A percentile compares a stretch with the other conserved stretches of the same genome.
Evolutionary conservation across 768 basidiomycete species (phyloP).

Genomic region (Favolaschia claudopus): DNA sequence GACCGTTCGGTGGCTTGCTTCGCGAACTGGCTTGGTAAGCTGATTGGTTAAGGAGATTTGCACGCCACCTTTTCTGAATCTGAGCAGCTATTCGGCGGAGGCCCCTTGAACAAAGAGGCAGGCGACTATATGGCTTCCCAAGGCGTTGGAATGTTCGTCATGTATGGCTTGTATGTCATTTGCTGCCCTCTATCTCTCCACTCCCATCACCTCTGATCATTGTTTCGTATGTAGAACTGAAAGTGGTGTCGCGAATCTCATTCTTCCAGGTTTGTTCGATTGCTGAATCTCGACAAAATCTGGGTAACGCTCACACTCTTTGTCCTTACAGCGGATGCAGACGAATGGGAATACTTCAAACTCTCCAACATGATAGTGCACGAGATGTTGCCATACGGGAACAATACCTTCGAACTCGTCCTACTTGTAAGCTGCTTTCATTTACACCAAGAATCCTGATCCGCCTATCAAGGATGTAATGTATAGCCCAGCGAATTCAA

Average conservation of each 20-base stretch:
- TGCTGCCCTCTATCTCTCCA: too few species aligned
- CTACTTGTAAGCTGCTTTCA: slow-evolving; percentile 40
- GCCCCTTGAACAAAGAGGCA: slow-evolving; percentile 40
- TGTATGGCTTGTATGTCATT: slow-evolving; percentile 44
- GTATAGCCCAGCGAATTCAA: slow-evolving; percentile 28
- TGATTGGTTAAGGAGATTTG: too few species aligned
- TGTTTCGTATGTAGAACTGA: slow-evolving; percentile 16
- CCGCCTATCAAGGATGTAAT: neutral
- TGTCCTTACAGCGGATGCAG: neutral
- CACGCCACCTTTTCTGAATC: neutral
- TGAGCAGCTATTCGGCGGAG: slow-evolving; percentile 48
- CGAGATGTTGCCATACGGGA: slow-evolving; percentile 41
- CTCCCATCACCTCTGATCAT: neutral
- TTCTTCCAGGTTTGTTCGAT: slow-evolving; percentile 21
- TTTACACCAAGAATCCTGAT: neutral
- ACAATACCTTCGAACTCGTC: slow-evolving; percentile 45
- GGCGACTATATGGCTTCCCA: slow-evolving; percentile 41
- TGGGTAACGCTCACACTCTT: neutral
- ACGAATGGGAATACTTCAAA: slow-evolving; percentile 34
- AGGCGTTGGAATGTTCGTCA: slow-evolving; percentile 39
- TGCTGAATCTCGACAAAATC: neutral
- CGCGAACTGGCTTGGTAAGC: slow-evolving; percentile 40
- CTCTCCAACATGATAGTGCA: slow-evolving; percentile 27
- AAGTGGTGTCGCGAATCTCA: slow-evolving; percentile 26
- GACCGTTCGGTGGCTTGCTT: slow-evolving; percentile 36